Percentiles rank a stretch among this genome's conserved stretches.
phyloP scores from a whole-genome alignment of 2,329 filamentous ascomycete genomes.

The Fusarium buharicum region DNA sequence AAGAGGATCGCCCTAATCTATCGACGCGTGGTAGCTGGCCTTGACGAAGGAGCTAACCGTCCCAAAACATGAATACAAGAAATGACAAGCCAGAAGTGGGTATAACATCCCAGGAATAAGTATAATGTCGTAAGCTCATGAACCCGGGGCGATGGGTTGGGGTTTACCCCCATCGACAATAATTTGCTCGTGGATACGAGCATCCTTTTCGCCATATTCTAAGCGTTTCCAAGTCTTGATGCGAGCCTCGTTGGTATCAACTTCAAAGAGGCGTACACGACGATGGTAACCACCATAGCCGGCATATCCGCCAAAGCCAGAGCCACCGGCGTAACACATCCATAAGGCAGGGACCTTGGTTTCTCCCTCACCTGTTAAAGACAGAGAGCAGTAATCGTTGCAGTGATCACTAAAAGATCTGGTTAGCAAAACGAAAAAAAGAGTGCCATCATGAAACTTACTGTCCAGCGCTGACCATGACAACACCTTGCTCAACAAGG shows the following conservation, averaged over 20 bases:
- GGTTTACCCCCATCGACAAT: constrained; percentile 71
- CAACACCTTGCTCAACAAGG: constrained; percentile 83
- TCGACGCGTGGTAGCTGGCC: constrained; percentile 13
- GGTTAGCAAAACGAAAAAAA: constrained; percentile 35
- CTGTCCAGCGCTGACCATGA: constrained; percentile 92
- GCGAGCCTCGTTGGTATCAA: constrained; percentile 89
- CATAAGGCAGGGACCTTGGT: constrained; percentile 76
- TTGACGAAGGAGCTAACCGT: neutral
- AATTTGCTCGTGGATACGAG: constrained; percentile 71
- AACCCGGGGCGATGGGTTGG: constrained; percentile 17
- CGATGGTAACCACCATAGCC: constrained; percentile 89
- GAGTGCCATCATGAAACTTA: constrained; percentile 57
- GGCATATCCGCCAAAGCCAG: constrained; percentile 93
- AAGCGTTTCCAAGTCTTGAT: constrained; percentile 94
- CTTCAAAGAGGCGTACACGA: constrained; percentile 86
- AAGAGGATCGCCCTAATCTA: constrained; percentile 25
- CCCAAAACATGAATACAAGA: constrained; percentile 34
- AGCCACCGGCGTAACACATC: constrained; percentile 98
- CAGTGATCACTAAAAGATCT: constrained; percentile 77
- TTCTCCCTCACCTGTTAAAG: constrained; percentile 54
- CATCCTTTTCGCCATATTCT: constrained; percentile 69
- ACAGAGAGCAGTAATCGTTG: constrained; percentile 93
- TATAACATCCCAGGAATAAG: neutral
- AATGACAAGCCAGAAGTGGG: constrained; percentile 9
- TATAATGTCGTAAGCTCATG: constrained; percentile 31